phyloP scores from a whole-genome alignment of 2,329 filamentous ascomycete genomes.

The Paraphaeosphaeria minitans region DNA sequence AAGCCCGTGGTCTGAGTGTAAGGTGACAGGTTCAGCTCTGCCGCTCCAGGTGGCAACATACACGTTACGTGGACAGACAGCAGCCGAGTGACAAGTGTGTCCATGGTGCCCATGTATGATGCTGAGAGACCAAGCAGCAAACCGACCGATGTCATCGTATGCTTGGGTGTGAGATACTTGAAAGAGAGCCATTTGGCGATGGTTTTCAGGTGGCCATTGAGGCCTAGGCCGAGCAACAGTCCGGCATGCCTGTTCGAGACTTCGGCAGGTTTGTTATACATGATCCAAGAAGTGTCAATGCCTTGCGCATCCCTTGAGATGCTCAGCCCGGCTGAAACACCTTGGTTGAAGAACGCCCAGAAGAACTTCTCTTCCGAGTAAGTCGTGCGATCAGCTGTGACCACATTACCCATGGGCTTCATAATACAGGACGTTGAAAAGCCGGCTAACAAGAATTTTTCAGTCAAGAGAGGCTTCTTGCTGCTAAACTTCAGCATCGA shows the following conservation, averaged over 20 bases:
- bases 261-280: conserved; percentile 95
- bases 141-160: conserved; percentile 98
- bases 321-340: conserved; percentile 87
- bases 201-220: conserved; percentile 93
- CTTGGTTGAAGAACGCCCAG: conserved; percentile 98
- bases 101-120: conserved; percentile 96
- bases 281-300: conserved; percentile 98
- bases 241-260: conserved; percentile 96
- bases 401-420: conserved; percentile 87
- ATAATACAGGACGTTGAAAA: conserved; percentile 93
- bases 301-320: conserved; percentile 89
- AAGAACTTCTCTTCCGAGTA: conserved; percentile 97
- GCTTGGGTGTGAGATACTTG: conserved; percentile 98
- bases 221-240: conserved; percentile 84
- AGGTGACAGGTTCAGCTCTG: conserved; percentile 90
- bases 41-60: conserved; percentile 89
- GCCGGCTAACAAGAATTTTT: conserved; percentile 85
- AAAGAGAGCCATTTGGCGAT: conserved; percentile 98
- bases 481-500: conserved; percentile 88
- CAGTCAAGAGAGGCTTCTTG: conserved; percentile 85
- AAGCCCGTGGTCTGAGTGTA: conserved; percentile 94
- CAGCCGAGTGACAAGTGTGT: conserved; percentile 88
- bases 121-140: conserved; percentile 90
- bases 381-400: conserved; percentile 85
- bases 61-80: conserved; percentile 95